Conservation (phyloP, 306 rosid species). For the Cicer yamashitae region DNA sequence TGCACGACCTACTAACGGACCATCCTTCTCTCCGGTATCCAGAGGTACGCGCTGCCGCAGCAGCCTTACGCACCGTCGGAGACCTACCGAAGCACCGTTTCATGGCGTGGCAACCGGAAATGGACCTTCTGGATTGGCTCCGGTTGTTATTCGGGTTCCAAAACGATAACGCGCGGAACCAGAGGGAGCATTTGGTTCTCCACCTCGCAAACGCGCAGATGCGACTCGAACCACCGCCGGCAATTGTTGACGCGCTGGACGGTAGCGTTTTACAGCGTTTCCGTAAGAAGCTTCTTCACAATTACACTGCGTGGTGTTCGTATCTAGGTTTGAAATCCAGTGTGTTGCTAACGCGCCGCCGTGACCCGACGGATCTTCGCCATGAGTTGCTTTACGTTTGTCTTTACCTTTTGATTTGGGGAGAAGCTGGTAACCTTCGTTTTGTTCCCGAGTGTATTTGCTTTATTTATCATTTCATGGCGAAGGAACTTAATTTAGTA, state of each 20-base stretch:
- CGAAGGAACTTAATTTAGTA: slow-evolving; percentile 74
- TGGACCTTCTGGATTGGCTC: slow-evolving; percentile 89
- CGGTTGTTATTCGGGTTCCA: slow-evolving; percentile 81
- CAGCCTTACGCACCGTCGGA: slow-evolving; percentile 75
- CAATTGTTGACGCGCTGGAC: slow-evolving; percentile 56
- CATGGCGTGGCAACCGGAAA: slow-evolving; percentile 54
- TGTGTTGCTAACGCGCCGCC: slow-evolving; percentile 46
- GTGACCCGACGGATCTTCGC: slow-evolving; percentile 53
- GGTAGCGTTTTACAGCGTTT: slow-evolving; percentile 58
- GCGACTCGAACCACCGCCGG: slow-evolving; percentile 71
- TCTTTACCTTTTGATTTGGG: slow-evolving; percentile 80
- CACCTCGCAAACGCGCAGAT: slow-evolving; percentile 92
- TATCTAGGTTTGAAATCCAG: slow-evolving; percentile 68
- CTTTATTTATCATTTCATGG: slow-evolving; percentile 81
- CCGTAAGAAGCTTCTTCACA: slow-evolving; percentile 66
- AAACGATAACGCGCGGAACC: slow-evolving; percentile 81
- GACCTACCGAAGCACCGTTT: slow-evolving; percentile 76
- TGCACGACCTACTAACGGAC: slow-evolving; percentile 71
- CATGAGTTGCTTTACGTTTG: slow-evolving; percentile 78
- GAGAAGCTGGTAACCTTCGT: slow-evolving; percentile 87
- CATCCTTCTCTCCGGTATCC: slow-evolving; percentile 86
- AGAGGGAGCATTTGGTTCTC: slow-evolving; percentile 91
- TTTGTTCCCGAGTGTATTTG: slow-evolving; percentile 80
- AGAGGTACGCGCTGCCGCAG: slow-evolving; percentile 86
- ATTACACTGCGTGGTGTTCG: slow-evolving; percentile 82